Percentiles rank a stretch among this genome's conserved stretches.
phyloP scores from a whole-genome alignment of 805 yeast species.

The Ogataea paradorogensis region DNA sequence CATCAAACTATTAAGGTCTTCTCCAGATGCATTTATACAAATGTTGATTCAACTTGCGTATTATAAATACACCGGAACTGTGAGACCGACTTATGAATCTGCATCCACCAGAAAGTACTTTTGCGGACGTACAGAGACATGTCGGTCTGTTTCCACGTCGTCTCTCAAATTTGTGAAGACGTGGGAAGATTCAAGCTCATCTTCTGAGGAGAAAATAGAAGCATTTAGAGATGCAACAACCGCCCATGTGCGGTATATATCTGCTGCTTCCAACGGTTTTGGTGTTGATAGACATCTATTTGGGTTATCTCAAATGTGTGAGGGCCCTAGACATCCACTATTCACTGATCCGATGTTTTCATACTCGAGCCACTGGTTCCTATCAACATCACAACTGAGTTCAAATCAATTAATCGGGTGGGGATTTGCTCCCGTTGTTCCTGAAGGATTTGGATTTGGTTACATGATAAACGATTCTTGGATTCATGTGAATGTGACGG shows the following conservation, averaged over 20 bases:
- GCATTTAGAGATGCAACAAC: conserved; percentile 70
- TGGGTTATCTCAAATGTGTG: conserved; percentile 71
- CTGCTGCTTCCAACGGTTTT: conserved; percentile 75
- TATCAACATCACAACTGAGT: conserved; percentile 86
- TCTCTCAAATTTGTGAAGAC: conserved; percentile 67
- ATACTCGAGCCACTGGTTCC: conserved; percentile 80
- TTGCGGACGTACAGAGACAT: conserved; percentile 93
- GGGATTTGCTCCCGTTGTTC: conserved; percentile 95
- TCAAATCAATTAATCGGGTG: conserved; percentile 84
- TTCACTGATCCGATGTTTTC: conserved; percentile 72
- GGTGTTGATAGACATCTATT: conserved; percentile 94
- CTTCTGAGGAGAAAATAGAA: conserved; percentile 54
- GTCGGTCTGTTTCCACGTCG: conserved; percentile 77
- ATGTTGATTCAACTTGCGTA: conserved; percentile 89
- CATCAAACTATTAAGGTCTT: conserved; percentile 78
- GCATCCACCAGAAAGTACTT: conserved; percentile 90
- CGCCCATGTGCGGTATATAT: conserved; percentile 71
- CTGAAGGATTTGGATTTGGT: conserved; percentile 90
- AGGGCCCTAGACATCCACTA: conserved; percentile 64
- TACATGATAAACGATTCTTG: conserved; percentile 87
- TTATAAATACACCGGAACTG: conserved; percentile 73
- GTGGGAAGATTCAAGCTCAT: conserved; percentile 57
- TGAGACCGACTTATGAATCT: conserved; percentile 91
- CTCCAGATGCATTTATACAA: conserved; percentile 94
- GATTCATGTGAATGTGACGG: conserved; percentile 81